Conservation (phyloP, 108 stramenopile species). For the Conticribra weissflogii region DNA sequence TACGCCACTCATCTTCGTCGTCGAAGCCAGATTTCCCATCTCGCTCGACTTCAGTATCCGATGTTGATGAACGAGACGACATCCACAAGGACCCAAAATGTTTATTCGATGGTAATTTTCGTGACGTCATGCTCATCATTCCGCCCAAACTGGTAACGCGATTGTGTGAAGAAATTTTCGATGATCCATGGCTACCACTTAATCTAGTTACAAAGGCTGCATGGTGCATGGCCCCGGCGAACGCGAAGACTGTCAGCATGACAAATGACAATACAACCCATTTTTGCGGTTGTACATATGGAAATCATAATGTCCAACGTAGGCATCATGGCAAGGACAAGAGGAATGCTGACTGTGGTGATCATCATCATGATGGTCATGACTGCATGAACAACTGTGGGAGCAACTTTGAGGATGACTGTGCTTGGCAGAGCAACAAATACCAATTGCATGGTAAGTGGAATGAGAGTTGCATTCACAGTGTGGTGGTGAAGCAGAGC, state of each 20-base stretch:
- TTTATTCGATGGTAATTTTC: neutral
- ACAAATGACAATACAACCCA: too few relatives aligned
- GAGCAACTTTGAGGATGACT: too few relatives aligned
- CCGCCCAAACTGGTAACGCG: neutral
- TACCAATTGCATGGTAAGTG: too few relatives aligned
- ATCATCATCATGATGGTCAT: too few relatives aligned
- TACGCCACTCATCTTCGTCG: slow-evolving; percentile 79
- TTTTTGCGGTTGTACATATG: too few relatives aligned
- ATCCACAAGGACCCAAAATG: slow-evolving; percentile 4
- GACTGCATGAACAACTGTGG: too few relatives aligned
- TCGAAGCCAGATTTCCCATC: slow-evolving; percentile 20
- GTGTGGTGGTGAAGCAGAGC: too few relatives aligned
- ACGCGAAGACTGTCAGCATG: slow-evolving; percentile 6
- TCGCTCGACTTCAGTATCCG: slow-evolving; percentile 17
- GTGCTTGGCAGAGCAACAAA: too few relatives aligned
- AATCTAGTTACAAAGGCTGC: slow-evolving; percentile 22
- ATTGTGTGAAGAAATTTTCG: neutral
- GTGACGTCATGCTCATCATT: neutral
- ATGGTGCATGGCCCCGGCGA: slow-evolving; percentile 8
- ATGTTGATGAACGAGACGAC: slow-evolving; percentile 10
- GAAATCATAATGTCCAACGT: too few relatives aligned
- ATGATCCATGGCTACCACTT: slow-evolving; percentile 13
- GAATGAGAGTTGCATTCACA: too few relatives aligned
- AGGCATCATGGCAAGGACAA: too few relatives aligned
- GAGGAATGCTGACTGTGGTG: too few relatives aligned